phyloP scores from a whole-genome alignment of 2,329 filamentous ascomycete species.

The Malbranchea cinnamomea region DNA sequence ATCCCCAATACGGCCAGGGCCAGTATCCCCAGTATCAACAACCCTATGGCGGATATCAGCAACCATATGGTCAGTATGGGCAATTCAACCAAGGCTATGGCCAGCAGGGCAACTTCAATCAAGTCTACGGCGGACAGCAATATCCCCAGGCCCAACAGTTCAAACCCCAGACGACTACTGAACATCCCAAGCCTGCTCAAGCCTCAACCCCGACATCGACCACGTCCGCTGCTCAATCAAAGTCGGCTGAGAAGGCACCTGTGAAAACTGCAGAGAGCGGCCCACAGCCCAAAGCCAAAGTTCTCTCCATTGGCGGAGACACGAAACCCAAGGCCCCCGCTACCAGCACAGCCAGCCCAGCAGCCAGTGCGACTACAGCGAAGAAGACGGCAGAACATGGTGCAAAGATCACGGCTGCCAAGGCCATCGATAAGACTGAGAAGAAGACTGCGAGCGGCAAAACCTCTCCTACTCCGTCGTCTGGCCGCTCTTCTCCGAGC shows the following conservation, averaged over 20 bases:
- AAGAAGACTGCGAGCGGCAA: constrained; percentile 54
- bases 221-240: no score
- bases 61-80: constrained; percentile 35
- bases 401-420: constrained; percentile 64
- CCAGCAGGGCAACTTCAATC: constrained; percentile 34
- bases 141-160: constrained; percentile 30
- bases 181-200: constrained; percentile 7
- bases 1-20: constrained; percentile 28
- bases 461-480: constrained; percentile 67
- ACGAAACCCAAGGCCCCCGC: constrained; percentile 61
- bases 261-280: constrained; percentile 18
- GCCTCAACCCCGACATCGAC: constrained; percentile 26
- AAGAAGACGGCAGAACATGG: constrained; percentile 38
- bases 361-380: constrained; percentile 32
- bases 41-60: constrained; percentile 39
- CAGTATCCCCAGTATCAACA: constrained; percentile 36
- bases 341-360: constrained; percentile 35
- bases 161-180: constrained; percentile 13
- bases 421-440: constrained; percentile 84
- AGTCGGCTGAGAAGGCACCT: constrained; percentile 41
- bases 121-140: constrained; percentile 22
- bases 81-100: constrained; percentile 26
- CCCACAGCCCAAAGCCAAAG: constrained; percentile 41
- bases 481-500: constrained; percentile 64
- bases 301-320: constrained; percentile 44